Evolutionary conservation across 1,284 basidiomycete genomes (phyloP), one percentile per base, ranked within the genome.

Genomic region (Crocinoboletus sp.): DNA sequence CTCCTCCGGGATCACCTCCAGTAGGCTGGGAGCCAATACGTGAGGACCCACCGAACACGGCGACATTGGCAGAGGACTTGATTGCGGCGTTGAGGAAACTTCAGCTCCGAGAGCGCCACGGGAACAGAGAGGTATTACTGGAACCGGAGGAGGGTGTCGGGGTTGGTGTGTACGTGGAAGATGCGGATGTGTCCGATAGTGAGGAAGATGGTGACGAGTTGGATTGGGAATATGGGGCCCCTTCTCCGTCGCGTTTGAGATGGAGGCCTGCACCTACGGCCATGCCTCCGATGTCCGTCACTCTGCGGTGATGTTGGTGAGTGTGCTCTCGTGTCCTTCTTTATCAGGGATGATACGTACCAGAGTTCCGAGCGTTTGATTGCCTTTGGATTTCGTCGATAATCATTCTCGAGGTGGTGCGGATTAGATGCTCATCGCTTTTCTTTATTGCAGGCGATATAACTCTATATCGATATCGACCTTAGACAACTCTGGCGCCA

Each of bases 1-100:
- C 94, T 0, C 95, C 95, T 1, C 96, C 96, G 1, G 96, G 95
- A n/a, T 94, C 91, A 0, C 95, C 96, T 0, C 95, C 95, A 0
- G 84, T 96, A 2, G 95, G 95, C 1, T 99, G 95, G 95, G 93
- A 96, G 61, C 92, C 81, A 23, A 80, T 94, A 49, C 71, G 73
- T 33, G 96, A 99, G 68, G 94, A 95, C 16, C 91, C 92, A 6
- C 95, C 96, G 0, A 99, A 99, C 62, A 65, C 73, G 6, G 70
- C 80, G 5, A 88, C 94, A 5, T 77, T 98, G 25, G 95, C 95
- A 0, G 83, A 90, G 19, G 95, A 99, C 62, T 78, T 99, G 53
- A 89, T 93, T 34, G 65, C 72, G 12, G 92, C 93, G 7, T 69
- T 97, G 44, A 72, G 64, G 49, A 76, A 73, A 54, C 71, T 89